phyloP scores from a whole-genome alignment of 192 early-diverging fungal genomes.

The Diversispora epigaea region DNA sequence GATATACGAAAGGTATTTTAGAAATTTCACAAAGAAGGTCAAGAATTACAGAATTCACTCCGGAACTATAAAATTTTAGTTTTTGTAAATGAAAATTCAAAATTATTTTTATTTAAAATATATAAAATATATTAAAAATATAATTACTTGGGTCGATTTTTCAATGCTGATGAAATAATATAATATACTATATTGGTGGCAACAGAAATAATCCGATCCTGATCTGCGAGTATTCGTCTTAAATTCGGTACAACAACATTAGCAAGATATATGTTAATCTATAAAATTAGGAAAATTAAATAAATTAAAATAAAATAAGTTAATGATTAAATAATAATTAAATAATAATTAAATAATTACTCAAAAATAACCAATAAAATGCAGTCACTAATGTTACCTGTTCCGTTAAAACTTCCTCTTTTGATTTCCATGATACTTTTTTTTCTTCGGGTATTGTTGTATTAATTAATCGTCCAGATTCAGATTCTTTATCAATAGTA shows the following conservation, averaged over 20 bases:
- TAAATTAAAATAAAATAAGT: too few species aligned
- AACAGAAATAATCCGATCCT: conserved; percentile 64
- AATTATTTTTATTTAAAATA: not conserved
- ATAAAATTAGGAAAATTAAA: not conserved
- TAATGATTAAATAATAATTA: not conserved
- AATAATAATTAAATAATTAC: not conserved
- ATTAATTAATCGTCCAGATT: not conserved
- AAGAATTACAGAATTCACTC: conserved; percentile 46
- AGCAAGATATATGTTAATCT: conserved; percentile 51
- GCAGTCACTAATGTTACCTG: conserved; percentile 45
- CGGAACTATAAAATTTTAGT: conserved; percentile 19
- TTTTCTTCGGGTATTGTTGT: conserved; percentile 27
- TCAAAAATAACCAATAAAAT: conserved; percentile 18
- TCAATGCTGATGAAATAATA: conserved; percentile 68
- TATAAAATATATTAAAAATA: too few species aligned
- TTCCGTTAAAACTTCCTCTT: conserved; percentile 68
- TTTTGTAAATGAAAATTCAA: not conserved
- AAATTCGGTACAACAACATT: conserved; percentile 65
- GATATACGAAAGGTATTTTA: conserved; percentile 59
- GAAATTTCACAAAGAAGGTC: conserved; percentile 64
- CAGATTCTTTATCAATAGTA: conserved; percentile 5
- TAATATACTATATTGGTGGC: conserved; percentile 81
- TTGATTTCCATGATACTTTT: conserved; percentile 52
- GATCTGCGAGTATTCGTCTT: conserved; percentile 67
- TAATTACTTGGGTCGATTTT: conserved; percentile 51